Evolutionary conservation across 2,329 filamentous ascomycete species (phyloP), one percentile per base, ranked within the genome.

Genomic region (Moelleriella libera): DNA sequence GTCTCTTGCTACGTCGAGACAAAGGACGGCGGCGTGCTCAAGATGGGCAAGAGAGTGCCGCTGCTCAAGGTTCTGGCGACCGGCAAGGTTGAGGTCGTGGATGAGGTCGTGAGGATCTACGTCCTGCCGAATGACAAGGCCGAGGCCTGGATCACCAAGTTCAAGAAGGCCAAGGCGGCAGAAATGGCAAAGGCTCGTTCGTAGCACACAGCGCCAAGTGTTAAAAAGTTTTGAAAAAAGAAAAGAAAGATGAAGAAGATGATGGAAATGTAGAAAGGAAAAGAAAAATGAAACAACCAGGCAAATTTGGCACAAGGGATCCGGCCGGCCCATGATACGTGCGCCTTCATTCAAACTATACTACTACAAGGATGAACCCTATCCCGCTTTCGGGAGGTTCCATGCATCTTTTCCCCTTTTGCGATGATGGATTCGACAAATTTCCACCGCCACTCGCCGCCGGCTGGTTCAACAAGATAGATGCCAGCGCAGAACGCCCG

Each of bases 1-100:
- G 86, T 95, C 5, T 88, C 95, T 55, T 92, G 87, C 58, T 97
- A 87, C 63, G 83, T 94, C 71, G 88, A 96, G 69, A 97, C 88
- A 0, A 66, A 67, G 4, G 69, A 72, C 0, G 88, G 88, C 0
- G 88, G 89, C 0, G 63, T 98, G 57, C 78, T 95, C 57, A 96
- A 94, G 68, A 82, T 89, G 28, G 90, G 92, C 44, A 89, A 86
- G 75, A 92, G 90, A 60, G 74, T 92, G 53, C 71, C 78, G 21
- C 63, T 97, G 55, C 64, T 88, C 45, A 85, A 88, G 68, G 76
- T 90, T 31, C 65, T 97, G 52, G 72, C 72, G 7, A 78, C 78
- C 7, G 88, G 85, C 6, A 88, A 84, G 58, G 79, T 94, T 6
- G 89, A 94, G 66, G 74, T 98, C 8, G 80, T 94, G 44, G 90